A percentile compares a stretch with the other conserved stretches of the same genome.
Conservation (phyloP, 2,329 filamentous ascomycete species). For the Blastomyces parvus region DNA sequence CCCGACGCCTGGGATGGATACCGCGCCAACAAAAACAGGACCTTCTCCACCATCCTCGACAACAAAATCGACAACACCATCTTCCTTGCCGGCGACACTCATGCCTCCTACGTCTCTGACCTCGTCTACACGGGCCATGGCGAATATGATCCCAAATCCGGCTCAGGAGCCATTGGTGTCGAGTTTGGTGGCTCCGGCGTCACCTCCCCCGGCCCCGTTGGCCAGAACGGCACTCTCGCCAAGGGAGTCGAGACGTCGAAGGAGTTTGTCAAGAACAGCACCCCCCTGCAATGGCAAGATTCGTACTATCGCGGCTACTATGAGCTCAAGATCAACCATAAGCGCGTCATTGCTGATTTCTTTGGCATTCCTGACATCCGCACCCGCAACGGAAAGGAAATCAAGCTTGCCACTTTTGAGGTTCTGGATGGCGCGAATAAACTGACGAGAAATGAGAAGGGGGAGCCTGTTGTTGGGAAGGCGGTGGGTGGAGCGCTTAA, state of each 20-base stretch:
- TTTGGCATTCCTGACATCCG: conserved; percentile 55
- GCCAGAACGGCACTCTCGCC: conserved; percentile 48
- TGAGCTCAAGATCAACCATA: conserved; percentile 49
- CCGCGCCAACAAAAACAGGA: conserved; percentile 60
- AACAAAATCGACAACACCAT: conserved; percentile 64
- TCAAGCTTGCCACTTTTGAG: conserved; percentile 56
- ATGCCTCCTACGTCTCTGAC: conserved; percentile 56
- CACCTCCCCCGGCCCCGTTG: conserved; percentile 49
- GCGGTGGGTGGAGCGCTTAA: conserved; percentile 6
- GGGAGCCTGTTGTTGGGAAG: conserved; percentile 2
- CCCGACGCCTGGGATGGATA: conserved; percentile 59
- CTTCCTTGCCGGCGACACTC: conserved; percentile 61
- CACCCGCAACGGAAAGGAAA: conserved; percentile 53
- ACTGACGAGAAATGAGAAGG: conserved; percentile 6
- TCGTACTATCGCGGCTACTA: conserved; percentile 67
- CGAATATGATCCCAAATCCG: conserved; percentile 46
- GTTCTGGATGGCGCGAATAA: conserved; percentile 5
- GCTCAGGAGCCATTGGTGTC: conserved; percentile 49
- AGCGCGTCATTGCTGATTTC: conserved; percentile 53
- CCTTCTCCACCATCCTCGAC: conserved; percentile 55
- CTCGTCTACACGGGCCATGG: conserved; percentile 45
- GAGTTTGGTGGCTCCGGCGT: conserved; percentile 61
- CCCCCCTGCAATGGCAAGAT: conserved; percentile 63
- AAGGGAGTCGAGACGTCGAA: conserved; percentile 42
- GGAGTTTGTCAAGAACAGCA: conserved; percentile 44